A percentile compares a stretch with the other conserved stretches of the same genome.
Conservation (phyloP, 2,329 filamentous ascomycete species). For the Dendryphion nanum region DNA sequence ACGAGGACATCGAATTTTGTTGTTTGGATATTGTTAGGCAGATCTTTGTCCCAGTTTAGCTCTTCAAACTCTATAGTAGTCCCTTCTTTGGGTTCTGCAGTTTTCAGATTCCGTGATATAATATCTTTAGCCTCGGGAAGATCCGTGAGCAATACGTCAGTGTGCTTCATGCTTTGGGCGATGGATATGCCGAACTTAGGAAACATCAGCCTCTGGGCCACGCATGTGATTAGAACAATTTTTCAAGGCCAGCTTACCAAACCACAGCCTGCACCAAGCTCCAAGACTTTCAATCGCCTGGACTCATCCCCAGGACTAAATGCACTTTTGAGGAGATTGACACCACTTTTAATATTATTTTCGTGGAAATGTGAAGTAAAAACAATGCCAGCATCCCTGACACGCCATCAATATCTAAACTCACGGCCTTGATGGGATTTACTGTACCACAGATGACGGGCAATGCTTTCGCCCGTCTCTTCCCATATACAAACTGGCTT, state of each 20-base stretch:
- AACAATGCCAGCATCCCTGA: constrained; percentile 60
- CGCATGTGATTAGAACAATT: no score
- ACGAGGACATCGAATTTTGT: constrained; percentile 57
- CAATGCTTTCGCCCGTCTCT: constrained; percentile 71
- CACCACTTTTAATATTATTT: background rate
- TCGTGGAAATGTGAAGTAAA: constrained; percentile 52
- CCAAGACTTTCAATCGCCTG: constrained; percentile 48
- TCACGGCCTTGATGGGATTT: background rate
- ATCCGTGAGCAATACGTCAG: constrained; percentile 62
- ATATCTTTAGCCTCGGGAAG: constrained; percentile 64
- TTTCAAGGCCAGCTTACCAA: constrained; percentile 48
- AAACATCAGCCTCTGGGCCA: no score
- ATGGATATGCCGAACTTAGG: constrained; percentile 55
- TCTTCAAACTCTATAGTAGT: constrained; percentile 49
- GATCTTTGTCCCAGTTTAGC: constrained; percentile 62
- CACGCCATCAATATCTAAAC: background rate
- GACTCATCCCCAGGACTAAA: constrained; percentile 4
- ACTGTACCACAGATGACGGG: constrained; percentile 66
- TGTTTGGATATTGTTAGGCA: constrained; percentile 17
- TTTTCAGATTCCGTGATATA: constrained; percentile 54
- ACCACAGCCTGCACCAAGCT: constrained; percentile 68
- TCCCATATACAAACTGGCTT: constrained; percentile 58
- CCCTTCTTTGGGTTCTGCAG: constrained; percentile 42
- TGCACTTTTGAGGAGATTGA: constrained; percentile 25
- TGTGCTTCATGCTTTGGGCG: constrained; percentile 52